Evolutionary conservation across 2,329 filamentous ascomycete genomes (phyloP), one percentile per base, ranked within the genome.

Genomic region (Colletotrichum cereale): DNA sequence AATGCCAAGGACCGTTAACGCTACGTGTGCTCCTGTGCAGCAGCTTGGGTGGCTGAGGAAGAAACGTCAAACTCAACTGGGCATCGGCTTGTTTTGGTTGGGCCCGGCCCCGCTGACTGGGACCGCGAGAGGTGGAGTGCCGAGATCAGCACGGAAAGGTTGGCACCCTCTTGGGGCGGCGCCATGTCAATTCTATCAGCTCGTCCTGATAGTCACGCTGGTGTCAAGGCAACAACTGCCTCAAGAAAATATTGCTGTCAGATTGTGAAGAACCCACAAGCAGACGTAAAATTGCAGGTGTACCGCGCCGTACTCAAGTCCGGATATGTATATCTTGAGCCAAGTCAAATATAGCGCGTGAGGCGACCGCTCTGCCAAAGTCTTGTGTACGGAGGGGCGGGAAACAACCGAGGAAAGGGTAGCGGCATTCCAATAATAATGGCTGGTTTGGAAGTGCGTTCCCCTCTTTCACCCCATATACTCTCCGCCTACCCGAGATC

Each of bases 91-190:
- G 31, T 24, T 40, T 56, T 40, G 34, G 11, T 44, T 60, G 47
- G 58, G 24, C 14, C 38, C 65, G 65, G 65, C 65, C 65, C 69
- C 69, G 31, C 69, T 26, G 16, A 10, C 10, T 24, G 31, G 31
- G 36, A 11, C 31, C 12, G 29, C 36, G 2, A 50, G 10, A 48
- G 52, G 58, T 72, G 69, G 65, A 48, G 69, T 63, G 40, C 65
- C 69, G 65, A 64, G 24, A 72, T 48, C 38, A 24, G 52, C 58
- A 21, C 14, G 12, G 31, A 18, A 11, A 40, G 14, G 34, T 14
- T 44, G 16, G 34, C 16, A 44, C 38, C 26, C 38, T 12, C 8
- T 21, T 21, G 21, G n/a, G 18, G 8, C n/a, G 18, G 8, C n/a
- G 6, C 18, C 6, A n/a, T 58, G 36, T 6, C n/a, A 53, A 3